A percentile compares a stretch with the other conserved stretches of the same genome.
Conservation (phyloP, 1,284 basidiomycete genomes). For the Ceratobasidium sp. region DNA sequence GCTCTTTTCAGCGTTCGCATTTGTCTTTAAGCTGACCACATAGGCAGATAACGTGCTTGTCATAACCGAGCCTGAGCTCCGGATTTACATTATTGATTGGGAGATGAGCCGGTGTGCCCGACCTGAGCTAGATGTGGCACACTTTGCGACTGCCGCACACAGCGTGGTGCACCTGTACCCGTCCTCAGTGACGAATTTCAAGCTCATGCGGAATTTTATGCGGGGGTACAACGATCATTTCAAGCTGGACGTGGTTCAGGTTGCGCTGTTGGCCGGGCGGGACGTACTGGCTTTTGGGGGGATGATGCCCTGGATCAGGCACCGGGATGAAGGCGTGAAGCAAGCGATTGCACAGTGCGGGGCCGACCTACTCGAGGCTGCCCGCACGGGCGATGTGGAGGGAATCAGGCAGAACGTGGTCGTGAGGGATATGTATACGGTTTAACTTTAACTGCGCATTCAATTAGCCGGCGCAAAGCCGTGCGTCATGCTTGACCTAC, state of each 20-base stretch:
- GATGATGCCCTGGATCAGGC: conserved; percentile 9
- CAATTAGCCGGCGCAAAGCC: background rate
- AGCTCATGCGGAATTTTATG: conserved; percentile 1
- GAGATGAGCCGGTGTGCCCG: conserved; percentile 18
- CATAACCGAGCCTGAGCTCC: background rate
- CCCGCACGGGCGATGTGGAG: background rate
- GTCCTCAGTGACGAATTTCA: background rate
- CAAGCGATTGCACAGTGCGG: background rate
- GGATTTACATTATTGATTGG: conserved; percentile 32
- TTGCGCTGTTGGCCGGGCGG: conserved; percentile 6
- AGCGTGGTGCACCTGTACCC: background rate
- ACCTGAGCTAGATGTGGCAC: conserved; percentile 21
- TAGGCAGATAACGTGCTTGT: background rate
- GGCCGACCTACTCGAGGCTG: background rate
- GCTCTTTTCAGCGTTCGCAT: background rate
- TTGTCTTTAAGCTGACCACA: background rate
- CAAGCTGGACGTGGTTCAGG: conserved; percentile 3
- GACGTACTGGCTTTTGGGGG: conserved; percentile 21
- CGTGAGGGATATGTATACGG: background rate
- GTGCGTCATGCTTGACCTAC: background rate
- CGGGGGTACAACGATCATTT: conserved; percentile 1
- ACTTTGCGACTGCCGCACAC: background rate
- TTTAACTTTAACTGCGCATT: background rate
- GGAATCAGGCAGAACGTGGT: background rate
- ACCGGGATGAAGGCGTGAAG: background rate